Evolutionary conservation across 75 land plant species (phyloP), one percentile per base, ranked within the genome.

Genomic region (Picea glauca): DNA sequence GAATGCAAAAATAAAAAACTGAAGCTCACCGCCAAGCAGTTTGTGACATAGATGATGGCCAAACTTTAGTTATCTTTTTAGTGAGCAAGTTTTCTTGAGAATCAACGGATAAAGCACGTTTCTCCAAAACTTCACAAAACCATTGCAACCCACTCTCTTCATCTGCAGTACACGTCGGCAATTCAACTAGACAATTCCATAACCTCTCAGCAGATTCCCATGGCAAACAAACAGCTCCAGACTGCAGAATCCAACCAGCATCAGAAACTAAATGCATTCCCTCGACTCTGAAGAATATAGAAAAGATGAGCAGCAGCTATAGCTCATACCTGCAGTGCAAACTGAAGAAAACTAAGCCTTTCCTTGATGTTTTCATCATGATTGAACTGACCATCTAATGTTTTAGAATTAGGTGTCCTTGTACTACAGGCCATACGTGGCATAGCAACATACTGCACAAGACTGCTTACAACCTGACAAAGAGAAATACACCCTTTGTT

Each of bases 111-210:
- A 82, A 54, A 67, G 75, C 33, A 57, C 58, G 58, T 60, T 82
- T 82, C 23, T 82, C 83, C 68, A 82, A 81, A 66, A 74, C 83
- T 57, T 78, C 76, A 46, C 80, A 82, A 21, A 82, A 78, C 83
- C 83, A 82, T 54, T 62, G 68, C 32, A 82, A 82, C 17, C 81
- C 83, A 30, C 81, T 78, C 57, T 82, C 83, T 77, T 72, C 70
- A 50, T 82, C 83, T 15, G 62, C 54, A 5, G 40, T 6, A 77
- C 35, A 82, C 7, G 74, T 43, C 35, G 76, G 80, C 2, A 61
- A 5, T 62, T 82, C 83, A 38, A 82, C 74, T 74, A 82, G 43
- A 56, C 80, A 82, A 32, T 78, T 78, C 83, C 83, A 82, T 20
- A 82, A 5, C 81, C 81, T 82, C 72, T 82, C 83, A 33, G 75